Evolutionary conservation across 179 eudicot genomes (phyloP), one percentile per base, ranked within the genome.

Genomic region (Silene noctiflora): DNA sequence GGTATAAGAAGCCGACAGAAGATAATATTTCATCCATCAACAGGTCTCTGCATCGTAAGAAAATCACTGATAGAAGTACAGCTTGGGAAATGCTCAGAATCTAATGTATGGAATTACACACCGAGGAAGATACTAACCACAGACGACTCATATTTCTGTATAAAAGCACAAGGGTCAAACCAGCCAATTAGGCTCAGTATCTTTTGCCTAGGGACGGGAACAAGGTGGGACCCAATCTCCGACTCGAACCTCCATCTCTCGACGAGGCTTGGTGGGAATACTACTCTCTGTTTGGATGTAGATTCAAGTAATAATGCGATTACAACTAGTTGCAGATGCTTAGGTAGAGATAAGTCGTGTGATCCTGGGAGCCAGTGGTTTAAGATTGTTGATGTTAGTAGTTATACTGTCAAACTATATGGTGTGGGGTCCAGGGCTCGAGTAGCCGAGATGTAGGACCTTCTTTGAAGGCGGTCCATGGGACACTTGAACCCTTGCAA

Each of bases 321-420:
- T 59, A 86, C 96, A 0, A 83, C 79, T 35, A 67, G 73, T 1
- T 94, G 97, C 80, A 88, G 86, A 70, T 94, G 98, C 77, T 76
- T 87, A 68, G 79, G 78, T 21, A 73, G 58, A 29, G 83, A 85
- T 56, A 84, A 72, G 14, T 68, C 12, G n/a, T 92, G 98, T 65
- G 91, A 90, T 76, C 96, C 98, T 22, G 89, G 71, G 12, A 86
- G 87, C 72, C 98, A 92, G 78, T 89, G 96, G 98, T 94, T 94
- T 84, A 92, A 89, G 72, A 75, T 94, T 59, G 83, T 90, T 60
- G 83, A 89, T 77, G 81, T 72, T 67, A 12, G 22, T 61, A 48
- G 72, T 29, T 6, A 11, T 10, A 58, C 29, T 3, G 27, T 7
- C 35, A 17, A 22, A 12, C n/a, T 20, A 17, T 21, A 70, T 2